Conservation (phyloP, 2,329 filamentous ascomycete species). For the Pyrenochaeta sp. region DNA sequence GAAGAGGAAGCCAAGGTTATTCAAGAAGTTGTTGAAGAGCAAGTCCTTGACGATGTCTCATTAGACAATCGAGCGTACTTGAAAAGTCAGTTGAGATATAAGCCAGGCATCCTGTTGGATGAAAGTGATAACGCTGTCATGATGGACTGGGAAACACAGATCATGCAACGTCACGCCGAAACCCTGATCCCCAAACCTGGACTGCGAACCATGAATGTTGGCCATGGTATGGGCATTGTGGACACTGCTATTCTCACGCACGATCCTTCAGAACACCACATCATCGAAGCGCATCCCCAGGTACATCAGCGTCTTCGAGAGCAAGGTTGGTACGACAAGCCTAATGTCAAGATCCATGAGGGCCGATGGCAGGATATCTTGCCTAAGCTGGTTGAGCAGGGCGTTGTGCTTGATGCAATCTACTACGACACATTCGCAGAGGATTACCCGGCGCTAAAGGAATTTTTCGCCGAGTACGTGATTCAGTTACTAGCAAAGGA, state of each 20-base stretch:
- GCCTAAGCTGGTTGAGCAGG: constrained; percentile 71
- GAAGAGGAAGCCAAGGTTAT: constrained; percentile 37
- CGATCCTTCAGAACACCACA: constrained; percentile 76
- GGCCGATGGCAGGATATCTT: constrained; percentile 86
- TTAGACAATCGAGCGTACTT: constrained; percentile 53
- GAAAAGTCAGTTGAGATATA: constrained; percentile 43
- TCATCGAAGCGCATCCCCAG: constrained; percentile 83
- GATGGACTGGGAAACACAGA: constrained; percentile 91
- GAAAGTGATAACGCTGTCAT: constrained; percentile 83
- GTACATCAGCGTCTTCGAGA: constrained; percentile 75
- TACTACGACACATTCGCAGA: constrained; percentile 53
- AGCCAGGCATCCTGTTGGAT: constrained; percentile 67
- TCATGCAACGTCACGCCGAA: constrained; percentile 81
- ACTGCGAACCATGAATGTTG: constrained; percentile 81
- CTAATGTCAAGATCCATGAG: constrained; percentile 67
- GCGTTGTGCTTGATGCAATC: constrained; percentile 78
- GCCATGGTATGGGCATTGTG: constrained; percentile 91
- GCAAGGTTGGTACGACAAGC: constrained; percentile 72
- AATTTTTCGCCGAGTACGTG: constrained; percentile 50
- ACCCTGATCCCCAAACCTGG: constrained; percentile 68
- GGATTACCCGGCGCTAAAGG: constrained; percentile 47
- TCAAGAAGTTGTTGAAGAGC: constrained; percentile 31
- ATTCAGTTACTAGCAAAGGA: constrained; percentile 42
- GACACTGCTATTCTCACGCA: constrained; percentile 78
- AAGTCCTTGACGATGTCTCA: constrained; percentile 44